phyloP scores from a whole-genome alignment of 495 filamentous ascomycete genomes.

The Astrothelium subdiscretum region DNA sequence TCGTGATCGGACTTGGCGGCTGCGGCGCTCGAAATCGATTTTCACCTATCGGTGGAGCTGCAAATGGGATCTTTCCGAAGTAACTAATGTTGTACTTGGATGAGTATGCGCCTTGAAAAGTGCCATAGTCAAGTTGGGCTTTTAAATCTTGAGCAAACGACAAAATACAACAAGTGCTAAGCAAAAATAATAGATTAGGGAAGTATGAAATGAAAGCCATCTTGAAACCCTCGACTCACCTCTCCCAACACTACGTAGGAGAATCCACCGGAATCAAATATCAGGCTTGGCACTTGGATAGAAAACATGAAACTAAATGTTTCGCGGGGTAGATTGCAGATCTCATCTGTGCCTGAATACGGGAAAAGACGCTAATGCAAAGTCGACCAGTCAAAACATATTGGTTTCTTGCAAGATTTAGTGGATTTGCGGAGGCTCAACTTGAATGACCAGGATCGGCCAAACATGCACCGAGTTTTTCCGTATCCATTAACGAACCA shows the following conservation, averaged over 20 bases:
- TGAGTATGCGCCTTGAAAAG: constrained; percentile 47
- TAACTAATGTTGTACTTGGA: constrained; percentile 39
- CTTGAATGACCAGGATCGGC: background rate
- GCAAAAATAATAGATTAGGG: background rate
- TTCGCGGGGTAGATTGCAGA: background rate
- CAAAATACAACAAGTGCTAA: background rate
- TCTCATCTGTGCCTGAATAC: background rate
- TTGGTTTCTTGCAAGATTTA: background rate
- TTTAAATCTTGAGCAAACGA: background rate
- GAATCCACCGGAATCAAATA: no score
- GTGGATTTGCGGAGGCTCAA: background rate
- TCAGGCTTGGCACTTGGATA: no score
- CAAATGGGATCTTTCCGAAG: constrained; percentile 48
- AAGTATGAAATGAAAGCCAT: background rate
- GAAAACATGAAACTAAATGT: background rate
- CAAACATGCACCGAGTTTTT: background rate
- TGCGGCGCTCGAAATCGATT: constrained; percentile 48
- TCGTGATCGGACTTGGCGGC: constrained; percentile 34
- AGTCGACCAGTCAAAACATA: background rate
- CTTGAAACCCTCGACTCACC: background rate
- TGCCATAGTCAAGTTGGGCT: constrained; percentile 41
- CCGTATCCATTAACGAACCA: background rate
- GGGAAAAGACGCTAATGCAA: background rate
- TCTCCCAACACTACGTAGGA: background rate
- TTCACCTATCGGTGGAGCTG: constrained; percentile 41